Percentiles rank a stretch among this genome's conserved stretches.
Conservation (phyloP, 139 green algal genomes). For the Chlorella sp. region DNA sequence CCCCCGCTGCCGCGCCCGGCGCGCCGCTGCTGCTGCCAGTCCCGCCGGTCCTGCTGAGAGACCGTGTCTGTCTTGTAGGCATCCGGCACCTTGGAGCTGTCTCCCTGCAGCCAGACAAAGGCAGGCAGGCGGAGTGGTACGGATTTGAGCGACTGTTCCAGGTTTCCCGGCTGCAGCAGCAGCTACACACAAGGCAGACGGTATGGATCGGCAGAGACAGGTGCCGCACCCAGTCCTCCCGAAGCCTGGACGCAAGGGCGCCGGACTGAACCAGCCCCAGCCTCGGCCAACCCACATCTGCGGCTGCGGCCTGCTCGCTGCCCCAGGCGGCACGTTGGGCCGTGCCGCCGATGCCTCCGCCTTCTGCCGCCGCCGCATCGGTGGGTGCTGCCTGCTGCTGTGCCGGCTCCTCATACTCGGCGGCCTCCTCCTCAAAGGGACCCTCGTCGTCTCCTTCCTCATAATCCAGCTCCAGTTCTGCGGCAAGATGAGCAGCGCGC, state of each 20-base stretch:
- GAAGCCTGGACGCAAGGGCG: too few species aligned
- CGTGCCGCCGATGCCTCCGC: not conserved
- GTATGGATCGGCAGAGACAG: too few species aligned
- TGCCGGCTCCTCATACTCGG: not conserved
- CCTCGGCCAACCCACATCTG: not conserved
- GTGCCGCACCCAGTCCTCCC: too few species aligned
- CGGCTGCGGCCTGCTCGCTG: not conserved
- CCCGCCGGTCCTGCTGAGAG: not conserved
- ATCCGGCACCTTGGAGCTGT: not conserved
- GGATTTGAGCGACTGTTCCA: too few species aligned
- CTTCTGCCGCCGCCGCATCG: not conserved
- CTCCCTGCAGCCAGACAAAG: not conserved
- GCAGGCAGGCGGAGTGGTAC: too few species aligned
- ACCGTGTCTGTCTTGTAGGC: not conserved
- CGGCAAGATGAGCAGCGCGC: not conserved
- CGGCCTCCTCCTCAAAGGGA: conserved; percentile 3
- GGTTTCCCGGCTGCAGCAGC: too few species aligned
- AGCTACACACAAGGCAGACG: too few species aligned
- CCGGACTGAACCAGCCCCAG: too few species aligned
- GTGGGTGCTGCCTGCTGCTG: not conserved
- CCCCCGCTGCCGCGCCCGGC: not conserved
- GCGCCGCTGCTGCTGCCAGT: conserved; percentile 16
- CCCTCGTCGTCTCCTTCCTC: conserved; percentile 33
- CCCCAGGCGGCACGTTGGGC: not conserved
- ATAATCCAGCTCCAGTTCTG: conserved; percentile 45